Evolutionary conservation across 2,329 filamentous ascomycete species (phyloP).

Genomic region (Geosmithia morbida): DNA sequence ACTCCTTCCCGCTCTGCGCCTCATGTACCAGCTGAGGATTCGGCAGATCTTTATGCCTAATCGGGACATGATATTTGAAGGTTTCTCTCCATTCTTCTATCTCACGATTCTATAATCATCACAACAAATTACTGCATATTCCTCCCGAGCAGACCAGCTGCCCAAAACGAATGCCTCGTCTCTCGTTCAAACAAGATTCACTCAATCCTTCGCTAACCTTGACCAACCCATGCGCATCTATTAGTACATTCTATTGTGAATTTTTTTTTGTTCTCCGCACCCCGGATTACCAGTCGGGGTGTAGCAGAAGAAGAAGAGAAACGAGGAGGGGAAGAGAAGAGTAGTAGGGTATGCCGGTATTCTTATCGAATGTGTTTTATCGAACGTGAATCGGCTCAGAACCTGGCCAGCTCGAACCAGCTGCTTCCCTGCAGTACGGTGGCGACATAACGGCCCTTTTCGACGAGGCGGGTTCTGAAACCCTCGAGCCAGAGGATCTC

Average conservation of each 20-base stretch:
- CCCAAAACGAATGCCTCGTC: not conserved
- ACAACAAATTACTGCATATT: not conserved
- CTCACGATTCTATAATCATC: not conserved
- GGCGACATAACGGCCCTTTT: slow-evolving; percentile 25
- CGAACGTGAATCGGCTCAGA: not conserved
- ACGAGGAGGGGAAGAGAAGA: not conserved
- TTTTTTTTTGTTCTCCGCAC: not conserved
- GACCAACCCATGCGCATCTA: not conserved
- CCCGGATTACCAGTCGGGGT: not conserved
- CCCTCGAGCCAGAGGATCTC: slow-evolving; percentile 33
- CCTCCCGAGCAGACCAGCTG: not conserved
- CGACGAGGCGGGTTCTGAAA: slow-evolving; percentile 22
- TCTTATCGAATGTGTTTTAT: not conserved
- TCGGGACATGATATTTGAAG: not conserved
- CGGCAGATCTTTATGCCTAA: not conserved
- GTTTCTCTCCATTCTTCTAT: not conserved
- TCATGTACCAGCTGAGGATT: not conserved
- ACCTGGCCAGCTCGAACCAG: slow-evolving; percentile 21
- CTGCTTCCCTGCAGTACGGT: slow-evolving; percentile 19
- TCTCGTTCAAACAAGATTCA: not conserved
- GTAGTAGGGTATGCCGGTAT: not conserved
- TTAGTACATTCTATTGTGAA: not conserved
- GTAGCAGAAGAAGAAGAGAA: not conserved
- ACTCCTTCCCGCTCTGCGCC: not conserved
- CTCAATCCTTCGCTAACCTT: not conserved